Evolutionary conservation across 2,329 filamentous ascomycete genomes (phyloP).

Genomic region (Pseudogymnoascus verrucosus): DNA sequence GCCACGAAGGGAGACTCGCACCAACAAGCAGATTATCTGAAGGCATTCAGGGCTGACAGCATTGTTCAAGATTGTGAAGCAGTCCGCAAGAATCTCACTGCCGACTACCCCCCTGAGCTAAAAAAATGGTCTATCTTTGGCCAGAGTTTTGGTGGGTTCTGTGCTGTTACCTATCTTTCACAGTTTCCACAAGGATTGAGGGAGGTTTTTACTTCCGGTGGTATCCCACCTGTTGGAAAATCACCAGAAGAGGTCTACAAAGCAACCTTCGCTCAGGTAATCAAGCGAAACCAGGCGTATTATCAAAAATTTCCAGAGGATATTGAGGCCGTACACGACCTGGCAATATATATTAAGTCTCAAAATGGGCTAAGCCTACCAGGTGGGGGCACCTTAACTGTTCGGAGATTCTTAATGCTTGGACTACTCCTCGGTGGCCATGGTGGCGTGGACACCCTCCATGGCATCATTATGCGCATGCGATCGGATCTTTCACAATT

Average conservation of each 20-base stretch:
- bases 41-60: conserved; percentile 78
- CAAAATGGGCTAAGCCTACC: conserved; percentile 56
- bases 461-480: conserved; percentile 63
- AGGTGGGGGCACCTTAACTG: conserved; percentile 63
- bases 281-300: conserved; percentile 67
- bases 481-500: conserved; percentile 67
- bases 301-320: conserved; percentile 79
- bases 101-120: conserved; percentile 58
- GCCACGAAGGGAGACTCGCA: conserved; percentile 52
- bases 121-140: conserved; percentile 81
- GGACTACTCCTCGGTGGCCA: conserved; percentile 74
- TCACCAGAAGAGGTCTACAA: conserved; percentile 68
- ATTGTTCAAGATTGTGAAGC: conserved; percentile 88
- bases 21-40: conserved; percentile 72
- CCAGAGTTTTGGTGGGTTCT: conserved; percentile 89
- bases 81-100: conserved; percentile 66
- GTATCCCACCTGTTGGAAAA: conserved; percentile 68
- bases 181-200: conserved; percentile 68
- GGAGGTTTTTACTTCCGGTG: conserved; percentile 79
- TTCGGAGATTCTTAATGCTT: conserved; percentile 66
- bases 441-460: conserved; percentile 67
- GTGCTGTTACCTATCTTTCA: conserved; percentile 74
- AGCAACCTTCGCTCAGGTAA: conserved; percentile 61
- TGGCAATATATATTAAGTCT: conserved; percentile 57
- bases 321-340: conserved; percentile 53